These are phyloP conservation scores for Fomitopsis pinicola DNA, from an alignment of 1,284 basidiomycete genomes.

Conservation along the genomic window DNA sequence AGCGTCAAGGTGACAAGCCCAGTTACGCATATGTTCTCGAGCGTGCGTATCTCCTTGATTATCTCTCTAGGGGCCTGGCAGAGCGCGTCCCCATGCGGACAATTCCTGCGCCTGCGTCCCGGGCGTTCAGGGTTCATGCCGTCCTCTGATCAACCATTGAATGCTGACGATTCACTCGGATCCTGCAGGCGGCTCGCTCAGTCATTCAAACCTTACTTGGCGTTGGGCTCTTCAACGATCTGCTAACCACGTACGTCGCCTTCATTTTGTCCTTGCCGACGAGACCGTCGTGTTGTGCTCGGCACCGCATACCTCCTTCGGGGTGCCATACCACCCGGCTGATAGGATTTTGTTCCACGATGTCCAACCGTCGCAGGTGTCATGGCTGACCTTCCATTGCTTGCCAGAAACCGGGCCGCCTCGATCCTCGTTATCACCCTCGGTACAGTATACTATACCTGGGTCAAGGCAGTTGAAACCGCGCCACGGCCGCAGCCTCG, in stretches of 20 bases:
- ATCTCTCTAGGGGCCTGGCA: not conserved
- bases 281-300: not conserved
- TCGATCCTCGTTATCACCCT: constrained; percentile 60
- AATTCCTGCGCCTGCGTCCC: not conserved
- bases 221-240: constrained; percentile 61
- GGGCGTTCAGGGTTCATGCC: not conserved
- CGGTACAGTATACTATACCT: constrained; percentile 70
- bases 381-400: constrained; percentile 1
- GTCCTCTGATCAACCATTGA: not conserved
- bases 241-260: constrained; percentile 54
- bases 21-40: constrained; percentile 74
- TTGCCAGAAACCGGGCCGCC: constrained; percentile 44
- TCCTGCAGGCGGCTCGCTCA: constrained; percentile 57
- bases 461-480: constrained; percentile 53
- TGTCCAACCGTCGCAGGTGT: not conserved
- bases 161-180: constrained; percentile 1
- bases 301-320: not conserved
- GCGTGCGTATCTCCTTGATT: constrained; percentile 39
- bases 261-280: constrained; percentile 12
- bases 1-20: constrained; percentile 73
- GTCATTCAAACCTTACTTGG: constrained; percentile 72
- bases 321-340: not conserved
- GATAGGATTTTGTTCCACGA: not conserved
- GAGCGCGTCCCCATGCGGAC: not conserved
- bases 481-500: constrained; percentile 22